Evolutionary conservation across 768 basidiomycete genomes (phyloP).

Genomic region (Mycena epipterygia): DNA sequence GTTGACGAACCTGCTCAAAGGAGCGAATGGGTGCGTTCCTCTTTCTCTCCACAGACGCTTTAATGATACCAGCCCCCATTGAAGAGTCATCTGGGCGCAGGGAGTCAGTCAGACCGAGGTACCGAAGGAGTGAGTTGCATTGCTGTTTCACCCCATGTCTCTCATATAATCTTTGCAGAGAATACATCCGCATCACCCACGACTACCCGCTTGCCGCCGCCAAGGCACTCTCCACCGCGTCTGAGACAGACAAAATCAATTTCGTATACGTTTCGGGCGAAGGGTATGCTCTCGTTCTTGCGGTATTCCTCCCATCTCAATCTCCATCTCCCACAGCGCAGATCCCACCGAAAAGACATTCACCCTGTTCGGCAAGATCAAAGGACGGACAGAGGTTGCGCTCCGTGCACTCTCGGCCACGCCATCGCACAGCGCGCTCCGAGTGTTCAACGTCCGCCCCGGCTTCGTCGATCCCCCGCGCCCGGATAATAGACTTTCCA

Average conservation of each 20-base stretch:
- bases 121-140: slow-evolving; percentile 39
- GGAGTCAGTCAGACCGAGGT: slow-evolving; percentile 43
- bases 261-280: slow-evolving; percentile 47
- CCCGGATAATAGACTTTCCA: not conserved
- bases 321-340: slow-evolving; percentile 28
- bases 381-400: slow-evolving; percentile 42
- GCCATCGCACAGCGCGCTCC: slow-evolving; percentile 26
- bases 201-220: slow-evolving; percentile 45
- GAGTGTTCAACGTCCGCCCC: slow-evolving; percentile 41
- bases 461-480: slow-evolving; percentile 33
- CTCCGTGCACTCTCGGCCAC: slow-evolving; percentile 34
- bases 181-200: slow-evolving; percentile 45
- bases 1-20: slow-evolving; percentile 34
- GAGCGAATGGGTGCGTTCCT: slow-evolving; percentile 41
- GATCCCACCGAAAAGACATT: slow-evolving; percentile 40
- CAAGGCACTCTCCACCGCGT: slow-evolving; percentile 36
- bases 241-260: slow-evolving; percentile 44
- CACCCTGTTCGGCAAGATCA: slow-evolving; percentile 40
- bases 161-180: slow-evolving; percentile 8
- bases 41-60: too few species aligned
- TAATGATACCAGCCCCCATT: too few species aligned
- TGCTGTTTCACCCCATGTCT: not conserved
- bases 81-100: slow-evolving; percentile 47
- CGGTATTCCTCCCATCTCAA: not conserved
- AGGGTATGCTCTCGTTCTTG: slow-evolving; percentile 19